Conservation (phyloP, 331 rosid species). For the Pyrus hybrid region DNA sequence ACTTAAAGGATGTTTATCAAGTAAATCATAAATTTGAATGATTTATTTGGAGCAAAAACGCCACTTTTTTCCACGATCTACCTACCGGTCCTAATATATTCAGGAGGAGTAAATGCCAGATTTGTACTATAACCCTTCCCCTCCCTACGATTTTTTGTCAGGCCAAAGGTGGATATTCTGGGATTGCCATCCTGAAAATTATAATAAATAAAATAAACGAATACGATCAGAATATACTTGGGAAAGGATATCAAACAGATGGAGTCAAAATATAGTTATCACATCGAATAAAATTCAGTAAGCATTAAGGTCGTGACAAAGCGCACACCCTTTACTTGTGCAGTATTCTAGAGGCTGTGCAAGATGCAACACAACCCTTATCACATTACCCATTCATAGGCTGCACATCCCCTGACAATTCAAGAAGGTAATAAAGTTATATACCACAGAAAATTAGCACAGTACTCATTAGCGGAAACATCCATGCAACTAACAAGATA, state of each 20-base stretch:
- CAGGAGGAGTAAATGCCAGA: constrained; percentile 88
- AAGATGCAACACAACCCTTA: constrained; percentile 83
- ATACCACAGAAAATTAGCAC: not conserved
- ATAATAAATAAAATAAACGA: constrained; percentile 5
- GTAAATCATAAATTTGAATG: constrained; percentile 1
- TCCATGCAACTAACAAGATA: constrained; percentile 4
- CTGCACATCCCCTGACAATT: constrained; percentile 62
- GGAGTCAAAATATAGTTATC: constrained; percentile 24
- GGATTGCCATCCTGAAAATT: constrained; percentile 79
- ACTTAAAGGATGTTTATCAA: not conserved
- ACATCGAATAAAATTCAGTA: constrained; percentile 78
- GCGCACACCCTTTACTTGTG: constrained; percentile 72
- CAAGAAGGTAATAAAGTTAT: constrained; percentile 26
- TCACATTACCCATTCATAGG: constrained; percentile 91
- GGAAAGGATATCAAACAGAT: not conserved
- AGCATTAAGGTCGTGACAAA: constrained; percentile 81
- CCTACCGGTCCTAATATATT: constrained; percentile 81
- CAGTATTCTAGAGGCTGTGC: constrained; percentile 86
- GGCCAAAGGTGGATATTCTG: constrained; percentile 77
- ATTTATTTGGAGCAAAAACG: not conserved
- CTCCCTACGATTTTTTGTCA: constrained; percentile 84
- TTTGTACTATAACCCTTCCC: constrained; percentile 90
- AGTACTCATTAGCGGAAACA: not conserved
- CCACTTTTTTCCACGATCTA: not conserved
- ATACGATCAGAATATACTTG: constrained; percentile 4